Percentiles rank a stretch among this genome's conserved stretches.
These are phyloP conservation scores for Quercus berberidifolia DNA, from an alignment of 306 rosid genomes.

Conservation along the genomic window DNA sequence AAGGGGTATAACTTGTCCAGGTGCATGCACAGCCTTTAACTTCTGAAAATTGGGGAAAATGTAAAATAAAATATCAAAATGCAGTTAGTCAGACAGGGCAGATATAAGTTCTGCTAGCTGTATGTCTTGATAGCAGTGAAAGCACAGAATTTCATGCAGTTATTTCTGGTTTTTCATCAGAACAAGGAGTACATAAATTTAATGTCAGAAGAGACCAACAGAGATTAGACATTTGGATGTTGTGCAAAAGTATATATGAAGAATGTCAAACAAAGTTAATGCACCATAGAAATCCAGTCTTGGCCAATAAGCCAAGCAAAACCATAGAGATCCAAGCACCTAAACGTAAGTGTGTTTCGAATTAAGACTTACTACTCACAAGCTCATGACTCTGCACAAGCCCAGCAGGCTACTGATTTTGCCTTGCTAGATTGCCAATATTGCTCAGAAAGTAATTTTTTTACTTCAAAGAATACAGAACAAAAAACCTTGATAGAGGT, in stretches of 20 bases:
- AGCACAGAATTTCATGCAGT: too few relatives aligned
- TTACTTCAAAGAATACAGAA: not conserved
- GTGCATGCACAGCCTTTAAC: not conserved
- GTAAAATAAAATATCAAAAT: not conserved
- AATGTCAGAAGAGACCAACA: too few relatives aligned
- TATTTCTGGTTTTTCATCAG: too few relatives aligned
- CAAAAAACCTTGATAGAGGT: not conserved
- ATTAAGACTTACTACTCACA: not conserved
- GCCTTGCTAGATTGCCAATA: not conserved
- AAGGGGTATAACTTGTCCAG: not conserved
- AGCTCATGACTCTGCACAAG: not conserved
- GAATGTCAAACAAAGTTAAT: not conserved
- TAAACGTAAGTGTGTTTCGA: not conserved
- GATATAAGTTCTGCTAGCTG: too few relatives aligned
- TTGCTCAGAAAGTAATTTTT: not conserved
- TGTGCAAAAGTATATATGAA: not conserved
- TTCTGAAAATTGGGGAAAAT: not conserved
- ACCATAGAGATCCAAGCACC: not conserved
- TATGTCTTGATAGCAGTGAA: too few relatives aligned
- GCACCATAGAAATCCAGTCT: not conserved
- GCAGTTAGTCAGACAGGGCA: too few relatives aligned
- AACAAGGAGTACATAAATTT: too few relatives aligned
- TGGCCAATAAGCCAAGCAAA: not conserved
- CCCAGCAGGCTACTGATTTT: not conserved
- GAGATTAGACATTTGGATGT: too few relatives aligned